Evolutionary conservation across 345 rosid genomes (phyloP).

Genomic region (Populus alba): DNA sequence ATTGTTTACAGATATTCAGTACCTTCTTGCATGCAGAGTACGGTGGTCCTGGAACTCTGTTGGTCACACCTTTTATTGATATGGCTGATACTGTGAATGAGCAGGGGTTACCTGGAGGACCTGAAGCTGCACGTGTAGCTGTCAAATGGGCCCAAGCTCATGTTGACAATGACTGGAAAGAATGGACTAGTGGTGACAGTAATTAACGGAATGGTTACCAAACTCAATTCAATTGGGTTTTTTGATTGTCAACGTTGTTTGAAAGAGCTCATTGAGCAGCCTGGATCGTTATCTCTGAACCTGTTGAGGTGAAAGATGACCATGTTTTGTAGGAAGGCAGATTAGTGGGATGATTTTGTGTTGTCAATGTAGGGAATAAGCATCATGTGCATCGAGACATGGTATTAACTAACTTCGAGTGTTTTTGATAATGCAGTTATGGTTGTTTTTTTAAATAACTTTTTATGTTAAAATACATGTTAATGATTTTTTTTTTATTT

Average conservation of each 20-base stretch:
- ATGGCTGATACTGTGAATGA: slow-evolving; percentile 87
- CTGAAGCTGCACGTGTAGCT: slow-evolving; percentile 88
- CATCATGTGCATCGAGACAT: too few species aligned
- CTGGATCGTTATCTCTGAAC: neutral
- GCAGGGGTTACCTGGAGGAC: slow-evolving; percentile 75
- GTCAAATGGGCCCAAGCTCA: slow-evolving; percentile 85
- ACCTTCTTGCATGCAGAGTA: slow-evolving; percentile 75
- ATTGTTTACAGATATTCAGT: slow-evolving; percentile 56
- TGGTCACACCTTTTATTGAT: slow-evolving; percentile 85
- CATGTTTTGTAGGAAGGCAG: too few species aligned
- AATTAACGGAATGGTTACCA: neutral
- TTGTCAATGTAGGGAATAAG: too few species aligned
- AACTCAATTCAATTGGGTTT: neutral
- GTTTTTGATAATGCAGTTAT: too few species aligned
- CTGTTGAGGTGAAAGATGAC: neutral
- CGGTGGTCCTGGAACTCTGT: slow-evolving; percentile 92
- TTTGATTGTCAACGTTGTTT: too few species aligned
- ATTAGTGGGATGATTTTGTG: too few species aligned
- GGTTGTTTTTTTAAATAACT: too few species aligned
- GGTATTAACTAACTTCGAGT: too few species aligned
- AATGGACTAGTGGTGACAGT: slow-evolving; percentile 55
- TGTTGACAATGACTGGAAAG: slow-evolving; percentile 90
- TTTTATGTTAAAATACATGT: too few species aligned
- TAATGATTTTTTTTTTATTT: too few species aligned
- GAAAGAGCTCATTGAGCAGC: neutral